phyloP scores from a whole-genome alignment of 176 grass and related monocot species.

The Oryza punctata region DNA sequence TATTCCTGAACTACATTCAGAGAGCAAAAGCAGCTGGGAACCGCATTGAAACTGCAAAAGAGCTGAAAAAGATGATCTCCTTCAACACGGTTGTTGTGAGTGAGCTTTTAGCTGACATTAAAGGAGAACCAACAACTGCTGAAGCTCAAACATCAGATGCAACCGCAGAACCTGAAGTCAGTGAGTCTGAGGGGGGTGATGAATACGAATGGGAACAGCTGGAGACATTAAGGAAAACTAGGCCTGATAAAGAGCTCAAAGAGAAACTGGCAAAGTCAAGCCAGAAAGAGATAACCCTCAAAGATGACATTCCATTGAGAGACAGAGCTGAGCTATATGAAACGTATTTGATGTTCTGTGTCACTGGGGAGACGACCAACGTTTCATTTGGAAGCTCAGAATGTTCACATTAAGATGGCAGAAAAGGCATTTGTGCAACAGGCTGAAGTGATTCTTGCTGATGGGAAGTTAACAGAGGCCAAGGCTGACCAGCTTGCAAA shows the following conservation, averaged over 20 bases:
- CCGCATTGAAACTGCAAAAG: slow-evolving; percentile 86
- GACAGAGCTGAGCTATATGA: slow-evolving; percentile 86
- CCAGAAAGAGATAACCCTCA: slow-evolving; percentile 96
- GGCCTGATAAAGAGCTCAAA: slow-evolving; percentile 59
- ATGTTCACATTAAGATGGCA: slow-evolving; percentile 80
- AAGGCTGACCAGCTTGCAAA: slow-evolving; percentile 83
- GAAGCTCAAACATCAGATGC: slow-evolving; percentile 50
- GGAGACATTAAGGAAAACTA: slow-evolving; percentile 69
- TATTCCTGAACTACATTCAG: slow-evolving; percentile 79
- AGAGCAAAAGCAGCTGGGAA: slow-evolving; percentile 74
- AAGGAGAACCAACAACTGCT: slow-evolving; percentile 63
- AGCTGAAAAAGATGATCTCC: slow-evolving; percentile 83
- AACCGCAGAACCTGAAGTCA: slow-evolving; percentile 42
- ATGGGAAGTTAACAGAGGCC: slow-evolving; percentile 85
- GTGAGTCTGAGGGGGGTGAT: slow-evolving; percentile 50
- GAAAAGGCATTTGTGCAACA: slow-evolving; percentile 95
- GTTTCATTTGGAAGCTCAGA: slow-evolving; percentile 81
- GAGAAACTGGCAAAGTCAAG: slow-evolving; percentile 61
- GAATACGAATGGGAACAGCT: slow-evolving; percentile 76
- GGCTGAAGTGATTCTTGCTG: slow-evolving; percentile 96
- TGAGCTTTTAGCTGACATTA: slow-evolving; percentile 83
- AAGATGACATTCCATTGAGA: slow-evolving; percentile 76
- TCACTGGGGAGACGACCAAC: slow-evolving; percentile 73
- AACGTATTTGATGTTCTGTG: slow-evolving; percentile 84
- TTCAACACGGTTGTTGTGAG: slow-evolving; percentile 86